Evolutionary conservation across 2,329 filamentous ascomycete species (phyloP), one percentile per base, ranked within the genome.

Genomic region (Mycosphaerelloides madeirae): DNA sequence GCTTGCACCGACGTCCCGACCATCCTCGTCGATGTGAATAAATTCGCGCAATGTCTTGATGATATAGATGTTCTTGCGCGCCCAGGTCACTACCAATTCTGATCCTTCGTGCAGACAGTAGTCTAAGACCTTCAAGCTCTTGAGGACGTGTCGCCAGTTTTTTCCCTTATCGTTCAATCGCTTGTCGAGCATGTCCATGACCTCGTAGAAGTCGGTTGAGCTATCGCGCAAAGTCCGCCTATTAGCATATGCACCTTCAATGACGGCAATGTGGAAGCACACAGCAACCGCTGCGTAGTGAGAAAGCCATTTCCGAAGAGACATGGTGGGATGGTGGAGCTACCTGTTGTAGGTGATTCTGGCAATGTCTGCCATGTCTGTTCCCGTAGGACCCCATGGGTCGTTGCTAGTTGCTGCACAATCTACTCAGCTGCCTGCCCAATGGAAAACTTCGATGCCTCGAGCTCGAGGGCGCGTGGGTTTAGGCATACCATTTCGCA

Each of bases 121-220:
- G 68, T 98, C 93, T 46, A 97, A 78, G 41, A 98, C 93, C 68
- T 98, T 98, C 57, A 98, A 76, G 32, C 93, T 94, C 71, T 98
- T 98, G 48, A 98, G 74, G 11, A 98, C 93, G 66, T 98, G 93
- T 60, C 93, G 84, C 93, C 93, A 98, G 67, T 98, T 98, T 77
- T 97, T 98, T 64, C 93, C 93, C 70, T 98, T 97, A 70, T 98
- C 93, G 62, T 98, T 98, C 62, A 98, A 74, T 57, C 93, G 85
- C 75, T 97, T 97, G 71, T 98, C 93, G 56, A 98, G 77, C 88
- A 98, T 98, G 68, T 98, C 93, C 84, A 98, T 95, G 61, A 98
- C 96, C 67, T 98, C 91, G 73, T 95, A 95, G 73, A 98, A 98
- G 67, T 97, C 93, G 69, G 85, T 91, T 29, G 89, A 90, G 64